Conservation (phyloP, 2,329 filamentous ascomycete species). For the Acephala macrosclerotiorum region DNA sequence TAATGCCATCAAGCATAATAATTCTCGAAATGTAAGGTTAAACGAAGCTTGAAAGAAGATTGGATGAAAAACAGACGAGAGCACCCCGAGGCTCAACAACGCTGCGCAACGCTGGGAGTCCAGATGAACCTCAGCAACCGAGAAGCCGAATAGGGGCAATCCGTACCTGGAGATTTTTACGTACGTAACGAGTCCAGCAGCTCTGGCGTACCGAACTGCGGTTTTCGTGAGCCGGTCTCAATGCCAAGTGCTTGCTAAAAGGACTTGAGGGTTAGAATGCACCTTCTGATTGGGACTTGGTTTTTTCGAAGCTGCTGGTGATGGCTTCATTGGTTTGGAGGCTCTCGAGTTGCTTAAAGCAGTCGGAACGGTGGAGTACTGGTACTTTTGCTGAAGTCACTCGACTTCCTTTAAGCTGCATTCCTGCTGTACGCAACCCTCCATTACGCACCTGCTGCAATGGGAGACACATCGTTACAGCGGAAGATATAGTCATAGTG, state of each 20-base stretch:
- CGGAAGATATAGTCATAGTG: slow-evolving; percentile 8
- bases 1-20: slow-evolving; percentile 24
- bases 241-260: not conserved
- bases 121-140: not conserved
- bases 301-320: not conserved
- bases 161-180: not conserved
- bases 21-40: not conserved
- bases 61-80: not conserved
- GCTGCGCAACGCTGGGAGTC: not conserved
- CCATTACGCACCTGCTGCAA: slow-evolving; percentile 4
- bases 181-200: not conserved
- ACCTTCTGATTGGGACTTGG: not conserved
- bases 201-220: not conserved
- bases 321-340: not conserved
- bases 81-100: not conserved
- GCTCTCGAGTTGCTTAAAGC: not conserved
- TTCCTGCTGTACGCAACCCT: not conserved
- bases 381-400: not conserved
- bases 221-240: not conserved
- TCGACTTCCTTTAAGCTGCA: not conserved
- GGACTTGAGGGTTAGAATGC: not conserved
- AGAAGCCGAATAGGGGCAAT: not conserved
- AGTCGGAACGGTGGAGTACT: not conserved
- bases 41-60: slow-evolving; percentile 12
- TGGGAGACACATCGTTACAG: not conserved